Evolutionary conservation across 768 basidiomycete species (phyloP), one percentile per base, ranked within the genome.

Genomic region (Russula dissimulans): DNA sequence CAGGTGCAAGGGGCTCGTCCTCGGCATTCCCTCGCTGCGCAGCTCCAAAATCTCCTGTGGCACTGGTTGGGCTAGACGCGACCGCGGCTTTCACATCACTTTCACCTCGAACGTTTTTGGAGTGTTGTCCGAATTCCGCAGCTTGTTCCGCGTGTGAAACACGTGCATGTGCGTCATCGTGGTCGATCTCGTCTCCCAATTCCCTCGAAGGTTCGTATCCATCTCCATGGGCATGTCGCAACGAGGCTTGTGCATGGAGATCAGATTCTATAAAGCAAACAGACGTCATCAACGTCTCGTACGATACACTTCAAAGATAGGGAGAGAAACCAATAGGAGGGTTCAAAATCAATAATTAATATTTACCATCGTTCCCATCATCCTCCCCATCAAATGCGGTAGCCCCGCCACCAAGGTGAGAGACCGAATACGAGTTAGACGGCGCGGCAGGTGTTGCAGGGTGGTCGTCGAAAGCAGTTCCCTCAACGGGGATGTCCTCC

Each of bases 311-410:
- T 59, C 66, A 51, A 63, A 32, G 49, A 56, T 43, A 56, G 41
- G 56, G 67, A 60, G 61, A 54, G 43, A 34, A 54, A 69, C 68
- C 66, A 67, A 38, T 39, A 29, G 41, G 51, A 53, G 59, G 55
- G 18, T 36, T 52, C 41, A 26, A 56, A 15, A 60, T 54, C 63
- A 68, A 56, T 67, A 68, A 68, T 77, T 65, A 78, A 71, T 61
- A 77, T 73, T 79, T 74, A 78, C 77, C 78, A 73, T 77, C 65
- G 53, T 67, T 68, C 66, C 65, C 67, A 44, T 58, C 48, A 44
- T 65, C 66, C n/a, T 57, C 56, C 47, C 56, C 64, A 53, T 64
- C 45, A 54, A 45, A 64, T 26, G 63, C 65, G 39, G 61, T 53
- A 54, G 54, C 63, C 60, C 52, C 10, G n/a, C 60, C 59, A 59